Evolutionary conservation across 495 filamentous ascomycete genomes (phyloP).

Genomic region (Penicillium coffeae): DNA sequence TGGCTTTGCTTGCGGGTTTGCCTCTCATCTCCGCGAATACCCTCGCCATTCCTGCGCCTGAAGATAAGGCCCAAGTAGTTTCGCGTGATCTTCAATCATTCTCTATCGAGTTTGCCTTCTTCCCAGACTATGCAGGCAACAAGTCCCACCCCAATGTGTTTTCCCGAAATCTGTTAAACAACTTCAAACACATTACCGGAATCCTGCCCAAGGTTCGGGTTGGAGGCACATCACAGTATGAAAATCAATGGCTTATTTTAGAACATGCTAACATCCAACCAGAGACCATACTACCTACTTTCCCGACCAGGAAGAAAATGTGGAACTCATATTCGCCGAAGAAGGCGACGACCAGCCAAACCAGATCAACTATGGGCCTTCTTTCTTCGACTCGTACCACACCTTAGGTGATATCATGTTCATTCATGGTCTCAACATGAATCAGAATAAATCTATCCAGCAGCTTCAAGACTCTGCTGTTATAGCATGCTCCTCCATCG

Average conservation of each 20-base stretch:
- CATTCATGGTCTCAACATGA: conserved; percentile 17
- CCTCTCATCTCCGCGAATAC: too few species aligned
- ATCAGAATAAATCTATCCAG: conserved; percentile 9
- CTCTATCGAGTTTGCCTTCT: conserved; percentile 25
- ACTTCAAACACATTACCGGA: conserved; percentile 14
- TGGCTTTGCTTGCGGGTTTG: too few species aligned
- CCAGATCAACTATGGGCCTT: conserved; percentile 15
- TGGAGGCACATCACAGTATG: conserved; percentile 25
- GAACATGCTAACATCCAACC: neutral
- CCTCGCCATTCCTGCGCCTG: too few species aligned
- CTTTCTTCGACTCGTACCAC: conserved; percentile 20
- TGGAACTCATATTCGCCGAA: conserved; percentile 8
- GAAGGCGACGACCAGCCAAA: conserved; percentile 14
- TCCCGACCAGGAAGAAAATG: conserved; percentile 11
- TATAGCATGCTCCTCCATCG: conserved; percentile 10
- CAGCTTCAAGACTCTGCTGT: conserved; percentile 5
- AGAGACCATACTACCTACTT: conserved; percentile 15
- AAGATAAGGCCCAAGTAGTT: too few species aligned
- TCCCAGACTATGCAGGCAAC: conserved; percentile 24
- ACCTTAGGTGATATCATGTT: conserved; percentile 10
- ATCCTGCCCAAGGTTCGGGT: conserved; percentile 15
- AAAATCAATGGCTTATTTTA: neutral
- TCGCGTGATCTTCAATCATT: conserved; percentile 18
- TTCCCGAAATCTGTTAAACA: conserved; percentile 15
- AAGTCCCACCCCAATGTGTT: conserved; percentile 21